Evolutionary conservation across 139 green algal genomes (phyloP).

Genomic region (Coelastrella sp.): DNA sequence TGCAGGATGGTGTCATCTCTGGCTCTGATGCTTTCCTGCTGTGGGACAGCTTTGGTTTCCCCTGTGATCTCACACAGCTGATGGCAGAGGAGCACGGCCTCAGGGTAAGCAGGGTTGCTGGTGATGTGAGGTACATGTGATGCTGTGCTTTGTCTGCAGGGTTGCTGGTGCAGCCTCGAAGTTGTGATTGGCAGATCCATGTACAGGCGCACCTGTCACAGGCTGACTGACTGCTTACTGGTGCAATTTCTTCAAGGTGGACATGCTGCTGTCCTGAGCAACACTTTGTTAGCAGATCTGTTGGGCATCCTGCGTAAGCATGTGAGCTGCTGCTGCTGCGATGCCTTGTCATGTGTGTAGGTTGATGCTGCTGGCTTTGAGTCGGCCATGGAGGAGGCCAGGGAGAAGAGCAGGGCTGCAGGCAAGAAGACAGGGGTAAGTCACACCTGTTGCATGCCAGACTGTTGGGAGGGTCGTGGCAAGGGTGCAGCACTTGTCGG

Average conservation of each 20-base stretch:
- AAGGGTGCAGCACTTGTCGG: no score
- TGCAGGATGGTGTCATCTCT: constrained; percentile 34
- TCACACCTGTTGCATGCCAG: no score
- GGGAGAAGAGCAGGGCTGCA: constrained; percentile 77
- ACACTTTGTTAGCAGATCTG: neutral
- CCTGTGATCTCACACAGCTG: constrained; percentile 94
- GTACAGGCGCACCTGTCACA: no score
- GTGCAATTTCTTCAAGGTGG: no score
- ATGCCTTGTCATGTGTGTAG: neutral
- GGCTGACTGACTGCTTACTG: no score
- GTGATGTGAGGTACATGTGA: neutral
- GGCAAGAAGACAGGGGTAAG: constrained; percentile 47
- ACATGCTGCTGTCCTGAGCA: no score
- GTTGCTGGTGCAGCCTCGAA: neutral
- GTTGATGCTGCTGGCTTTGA: constrained; percentile 64
- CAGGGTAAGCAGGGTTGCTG: constrained; percentile 59
- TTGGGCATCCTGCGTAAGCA: neutral
- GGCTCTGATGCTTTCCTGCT: constrained; percentile 90
- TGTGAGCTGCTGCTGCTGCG: neutral
- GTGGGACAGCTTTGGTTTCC: constrained; percentile 99
- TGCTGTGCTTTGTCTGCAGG: neutral
- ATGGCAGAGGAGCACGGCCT: constrained; percentile 96
- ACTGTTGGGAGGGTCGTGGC: no score
- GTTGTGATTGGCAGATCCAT: no score
- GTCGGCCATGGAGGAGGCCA: constrained; percentile 86